Conservation (phyloP, 257 asterid genomes). For the Knoxia roxburghii region DNA sequence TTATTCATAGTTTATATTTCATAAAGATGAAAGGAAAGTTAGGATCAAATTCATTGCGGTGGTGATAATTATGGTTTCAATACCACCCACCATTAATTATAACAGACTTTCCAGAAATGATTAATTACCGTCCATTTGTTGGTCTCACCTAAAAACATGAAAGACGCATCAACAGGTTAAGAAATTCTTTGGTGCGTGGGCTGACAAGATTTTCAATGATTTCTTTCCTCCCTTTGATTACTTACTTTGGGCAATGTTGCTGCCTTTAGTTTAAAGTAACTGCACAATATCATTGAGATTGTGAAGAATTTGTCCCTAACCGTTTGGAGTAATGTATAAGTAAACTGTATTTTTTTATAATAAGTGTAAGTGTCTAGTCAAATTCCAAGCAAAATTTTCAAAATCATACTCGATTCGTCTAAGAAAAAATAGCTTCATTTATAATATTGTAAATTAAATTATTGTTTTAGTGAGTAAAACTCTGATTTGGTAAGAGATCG, state of each 20-base stretch:
- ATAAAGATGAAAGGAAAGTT: neutral
- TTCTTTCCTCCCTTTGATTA: neutral
- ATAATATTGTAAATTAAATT: too few species aligned
- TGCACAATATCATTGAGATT: too few species aligned
- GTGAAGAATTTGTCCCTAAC: too few species aligned
- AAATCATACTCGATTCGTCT: too few species aligned
- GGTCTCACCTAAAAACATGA: neutral
- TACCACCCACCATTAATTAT: neutral
- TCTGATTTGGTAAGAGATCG: too few species aligned
- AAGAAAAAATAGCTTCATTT: too few species aligned
- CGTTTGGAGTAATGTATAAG: too few species aligned
- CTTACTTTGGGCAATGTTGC: neutral
- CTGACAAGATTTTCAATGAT: neutral
- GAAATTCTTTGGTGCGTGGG: neutral
- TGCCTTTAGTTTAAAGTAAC: neutral
- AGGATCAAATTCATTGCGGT: neutral
- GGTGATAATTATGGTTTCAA: neutral
- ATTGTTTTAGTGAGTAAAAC: too few species aligned
- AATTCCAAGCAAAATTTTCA: too few species aligned
- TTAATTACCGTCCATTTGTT: neutral
- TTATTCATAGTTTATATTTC: too few species aligned
- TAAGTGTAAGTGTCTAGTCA: too few species aligned
- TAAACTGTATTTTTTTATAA: too few species aligned
- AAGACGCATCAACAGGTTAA: conserved; percentile 6
- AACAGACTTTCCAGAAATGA: neutral